Percentiles rank a stretch among this genome's conserved stretches.
Conservation (phyloP, 306 rosid genomes). For the Begonia masoniana region DNA sequence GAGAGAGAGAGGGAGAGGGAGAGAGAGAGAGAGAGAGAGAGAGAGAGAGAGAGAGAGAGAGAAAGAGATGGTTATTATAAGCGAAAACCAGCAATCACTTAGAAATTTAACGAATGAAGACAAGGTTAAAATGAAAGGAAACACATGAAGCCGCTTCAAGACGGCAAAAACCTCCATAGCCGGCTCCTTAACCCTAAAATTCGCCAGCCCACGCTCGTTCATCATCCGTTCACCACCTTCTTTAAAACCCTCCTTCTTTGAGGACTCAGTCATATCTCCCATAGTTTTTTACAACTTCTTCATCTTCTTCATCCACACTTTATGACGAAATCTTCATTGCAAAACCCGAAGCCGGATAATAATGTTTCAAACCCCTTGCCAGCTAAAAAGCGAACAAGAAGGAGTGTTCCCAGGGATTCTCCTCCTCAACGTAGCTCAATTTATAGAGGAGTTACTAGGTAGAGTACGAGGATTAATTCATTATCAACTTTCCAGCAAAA, state of each 20-base stretch:
- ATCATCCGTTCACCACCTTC: not conserved
- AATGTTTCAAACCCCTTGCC: conserved; percentile 16
- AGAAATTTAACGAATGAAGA: not conserved
- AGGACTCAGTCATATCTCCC: not conserved
- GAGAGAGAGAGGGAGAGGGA: too few species aligned
- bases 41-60: too few species aligned
- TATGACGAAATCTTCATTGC: conserved; percentile 14
- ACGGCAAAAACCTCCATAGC: conserved; percentile 8
- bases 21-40: not conserved
- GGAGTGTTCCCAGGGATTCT: conserved; percentile 47
- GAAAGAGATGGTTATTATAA: not conserved
- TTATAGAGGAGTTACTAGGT: conserved; percentile 79
- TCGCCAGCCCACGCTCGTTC: not conserved
- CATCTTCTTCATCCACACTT: not conserved
- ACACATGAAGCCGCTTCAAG: conserved; percentile 6
- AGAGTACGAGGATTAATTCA: not conserved
- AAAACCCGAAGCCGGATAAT: conserved; percentile 18
- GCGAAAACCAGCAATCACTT: not conserved
- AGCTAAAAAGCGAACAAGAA: conserved; percentile 37
- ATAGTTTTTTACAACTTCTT: not conserved
- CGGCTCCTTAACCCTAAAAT: not conserved
- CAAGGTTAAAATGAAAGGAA: conserved; percentile 2
- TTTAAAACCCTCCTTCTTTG: not conserved
- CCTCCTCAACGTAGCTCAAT: conserved; percentile 80
- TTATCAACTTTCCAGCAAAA: not conserved